Percentiles rank a stretch among this genome's conserved stretches.
Evolutionary conservation across 23 red algal genomes (phyloP).

Genomic region (Gracilariopsis chorda): DNA sequence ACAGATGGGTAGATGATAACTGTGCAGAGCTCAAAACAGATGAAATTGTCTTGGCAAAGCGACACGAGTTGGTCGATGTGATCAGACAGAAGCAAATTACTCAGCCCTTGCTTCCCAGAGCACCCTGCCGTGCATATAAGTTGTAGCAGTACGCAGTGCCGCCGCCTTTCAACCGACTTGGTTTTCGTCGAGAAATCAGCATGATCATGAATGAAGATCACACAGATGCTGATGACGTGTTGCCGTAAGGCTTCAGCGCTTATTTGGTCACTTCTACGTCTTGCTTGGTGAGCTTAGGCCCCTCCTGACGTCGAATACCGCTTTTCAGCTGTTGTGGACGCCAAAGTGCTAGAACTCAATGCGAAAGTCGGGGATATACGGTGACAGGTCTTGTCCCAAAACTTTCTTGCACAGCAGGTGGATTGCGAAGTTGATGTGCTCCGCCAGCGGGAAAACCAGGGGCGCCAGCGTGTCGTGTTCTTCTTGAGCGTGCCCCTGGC

Average conservation of each 20-base stretch:
- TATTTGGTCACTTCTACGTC: constrained; percentile 69
- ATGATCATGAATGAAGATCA: constrained; percentile 92
- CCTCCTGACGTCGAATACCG: constrained; percentile 86
- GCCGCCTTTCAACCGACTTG: too few relatives aligned
- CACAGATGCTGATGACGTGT: constrained; percentile 83
- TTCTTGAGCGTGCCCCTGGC: constrained; percentile 71
- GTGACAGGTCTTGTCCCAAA: neutral
- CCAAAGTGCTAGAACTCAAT: constrained; percentile 90
- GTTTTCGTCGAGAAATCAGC: too few relatives aligned
- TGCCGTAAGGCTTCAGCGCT: constrained; percentile 75
- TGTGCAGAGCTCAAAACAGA: too few relatives aligned
- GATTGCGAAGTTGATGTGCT: constrained; percentile 70
- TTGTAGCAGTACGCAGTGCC: too few relatives aligned
- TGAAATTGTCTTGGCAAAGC: too few relatives aligned
- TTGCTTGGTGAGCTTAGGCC: constrained; percentile 56
- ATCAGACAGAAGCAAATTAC: too few relatives aligned
- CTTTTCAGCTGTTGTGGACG: constrained; percentile 84
- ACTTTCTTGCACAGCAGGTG: constrained; percentile 46
- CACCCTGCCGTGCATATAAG: too few relatives aligned
- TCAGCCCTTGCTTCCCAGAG: too few relatives aligned
- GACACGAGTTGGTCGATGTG: too few relatives aligned
- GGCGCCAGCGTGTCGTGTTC: constrained; percentile 80
- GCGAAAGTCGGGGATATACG: constrained; percentile 92
- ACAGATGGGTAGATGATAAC: too few relatives aligned
- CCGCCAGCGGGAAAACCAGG: constrained; percentile 78